Conservation (phyloP, 176 grass and related monocot species). For the Carex parvula region DNA sequence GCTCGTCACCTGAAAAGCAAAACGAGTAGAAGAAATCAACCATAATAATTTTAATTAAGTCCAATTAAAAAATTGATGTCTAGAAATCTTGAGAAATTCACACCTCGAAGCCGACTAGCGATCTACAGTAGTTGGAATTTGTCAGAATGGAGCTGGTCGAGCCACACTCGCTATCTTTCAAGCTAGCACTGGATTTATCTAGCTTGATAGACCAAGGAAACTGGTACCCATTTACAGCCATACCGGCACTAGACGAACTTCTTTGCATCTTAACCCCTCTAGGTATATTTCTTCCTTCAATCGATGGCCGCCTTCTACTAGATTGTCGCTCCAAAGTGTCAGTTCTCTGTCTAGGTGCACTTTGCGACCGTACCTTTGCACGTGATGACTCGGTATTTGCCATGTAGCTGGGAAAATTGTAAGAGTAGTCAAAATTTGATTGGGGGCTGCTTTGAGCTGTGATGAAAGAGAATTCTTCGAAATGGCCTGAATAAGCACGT, state of each 20-base stretch:
- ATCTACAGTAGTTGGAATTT: conserved; percentile 54
- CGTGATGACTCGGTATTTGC: conserved; percentile 71
- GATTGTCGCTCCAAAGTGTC: conserved; percentile 60
- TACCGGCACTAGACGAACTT: conserved; percentile 62
- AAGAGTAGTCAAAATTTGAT: conserved; percentile 26
- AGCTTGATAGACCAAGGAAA: conserved; percentile 64
- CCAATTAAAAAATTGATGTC: background rate
- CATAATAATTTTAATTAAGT: background rate
- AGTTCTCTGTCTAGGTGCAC: conserved; percentile 61
- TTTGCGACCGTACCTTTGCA: conserved; percentile 80
- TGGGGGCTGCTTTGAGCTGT: conserved; percentile 32
- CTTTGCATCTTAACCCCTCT: conserved; percentile 68
- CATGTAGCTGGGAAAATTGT: conserved; percentile 74
- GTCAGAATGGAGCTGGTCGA: conserved; percentile 81
- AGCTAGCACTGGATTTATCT: conserved; percentile 56
- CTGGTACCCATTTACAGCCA: conserved; percentile 32
- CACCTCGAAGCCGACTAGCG: conserved; percentile 57
- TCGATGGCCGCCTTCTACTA: conserved; percentile 40
- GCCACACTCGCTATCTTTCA: conserved; percentile 82
- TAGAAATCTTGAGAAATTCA: background rate
- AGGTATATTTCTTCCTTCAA: conserved; percentile 42
- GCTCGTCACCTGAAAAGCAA: conserved; percentile 39
- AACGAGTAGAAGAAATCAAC: background rate
- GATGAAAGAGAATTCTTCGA: conserved; percentile 31
- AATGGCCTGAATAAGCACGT: conserved; percentile 16